Conservation (phyloP, 257 asterid species). For the Lantana camara region DNA sequence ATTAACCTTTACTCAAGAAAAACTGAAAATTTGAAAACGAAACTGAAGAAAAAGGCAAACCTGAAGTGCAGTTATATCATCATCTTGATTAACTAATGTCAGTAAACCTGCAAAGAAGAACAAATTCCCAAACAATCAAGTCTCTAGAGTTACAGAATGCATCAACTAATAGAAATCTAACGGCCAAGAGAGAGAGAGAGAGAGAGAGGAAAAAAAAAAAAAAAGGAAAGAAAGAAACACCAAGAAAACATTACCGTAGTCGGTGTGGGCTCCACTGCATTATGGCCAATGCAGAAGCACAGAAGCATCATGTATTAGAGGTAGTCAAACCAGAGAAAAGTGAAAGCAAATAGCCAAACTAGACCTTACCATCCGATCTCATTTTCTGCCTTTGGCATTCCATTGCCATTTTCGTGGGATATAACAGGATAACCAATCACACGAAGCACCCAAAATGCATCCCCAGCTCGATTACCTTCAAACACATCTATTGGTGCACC, state of each 20-base stretch:
- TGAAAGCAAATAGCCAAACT: neutral
- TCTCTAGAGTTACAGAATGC: constrained; percentile 1
- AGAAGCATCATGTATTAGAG: constrained; percentile 28
- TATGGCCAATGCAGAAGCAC: constrained; percentile 29
- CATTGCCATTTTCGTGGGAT: constrained; percentile 37
- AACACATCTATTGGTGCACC: constrained; percentile 63
- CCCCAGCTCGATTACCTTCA: constrained; percentile 79
- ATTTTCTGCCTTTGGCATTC: constrained; percentile 34
- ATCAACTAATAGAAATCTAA: neutral
- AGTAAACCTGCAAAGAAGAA: constrained; percentile 59
- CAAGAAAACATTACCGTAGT: constrained; percentile 69
- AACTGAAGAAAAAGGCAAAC: constrained; percentile 34
- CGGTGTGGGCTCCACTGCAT: constrained; percentile 95
- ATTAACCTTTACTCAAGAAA: no score
- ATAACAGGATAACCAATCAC: constrained; percentile 85
- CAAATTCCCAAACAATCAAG: neutral
- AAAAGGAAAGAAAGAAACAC: no score
- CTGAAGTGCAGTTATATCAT: constrained; percentile 81
- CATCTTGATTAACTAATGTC: constrained; percentile 94
- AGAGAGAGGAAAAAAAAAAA: no score
- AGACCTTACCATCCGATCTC: constrained; percentile 73
- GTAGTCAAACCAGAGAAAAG: constrained; percentile 4
- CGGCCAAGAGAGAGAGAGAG: no score
- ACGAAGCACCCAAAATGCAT: constrained; percentile 95
- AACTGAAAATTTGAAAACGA: no score